phyloP scores from a whole-genome alignment of 345 rosid genomes.

The Passiflora organensis region DNA sequence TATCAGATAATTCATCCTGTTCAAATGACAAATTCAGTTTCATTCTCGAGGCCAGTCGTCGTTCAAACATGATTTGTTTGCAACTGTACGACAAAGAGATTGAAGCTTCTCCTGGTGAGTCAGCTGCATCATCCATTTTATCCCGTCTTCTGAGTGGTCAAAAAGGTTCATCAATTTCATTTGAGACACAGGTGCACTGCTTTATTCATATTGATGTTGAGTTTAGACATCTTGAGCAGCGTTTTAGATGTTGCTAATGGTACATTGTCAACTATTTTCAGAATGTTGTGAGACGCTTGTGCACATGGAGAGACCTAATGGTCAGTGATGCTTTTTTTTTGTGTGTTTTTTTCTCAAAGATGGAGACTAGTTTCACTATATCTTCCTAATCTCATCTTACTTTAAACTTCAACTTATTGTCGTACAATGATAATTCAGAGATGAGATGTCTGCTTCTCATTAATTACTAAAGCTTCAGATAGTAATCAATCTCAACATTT shows the following conservation, averaged over 20 bases:
- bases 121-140: slow-evolving; percentile 74
- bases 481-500: neutral
- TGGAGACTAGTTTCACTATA: slow-evolving; percentile 1
- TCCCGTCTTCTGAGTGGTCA: slow-evolving; percentile 59
- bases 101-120: slow-evolving; percentile 71
- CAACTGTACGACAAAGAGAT: slow-evolving; percentile 72
- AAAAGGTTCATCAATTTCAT: slow-evolving; percentile 38
- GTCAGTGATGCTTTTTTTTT: slow-evolving; percentile 36
- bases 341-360: slow-evolving; percentile 5
- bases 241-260: neutral
- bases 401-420: neutral
- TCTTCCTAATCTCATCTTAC: neutral
- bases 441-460: no score
- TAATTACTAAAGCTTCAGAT: neutral
- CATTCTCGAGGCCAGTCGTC: slow-evolving; percentile 83
- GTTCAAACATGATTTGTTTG: slow-evolving; percentile 75
- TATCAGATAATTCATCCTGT: slow-evolving; percentile 68
- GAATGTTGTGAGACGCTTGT: slow-evolving; percentile 70
- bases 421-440: neutral
- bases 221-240: neutral
- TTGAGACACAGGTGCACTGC: slow-evolving; percentile 50
- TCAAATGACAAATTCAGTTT: slow-evolving; percentile 52
- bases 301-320: slow-evolving; percentile 95
- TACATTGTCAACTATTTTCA: slow-evolving; percentile 39
- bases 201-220: slow-evolving; percentile 2